These are phyloP conservation scores for Scheffersomyces stipitis DNA, from an alignment of 805 yeast species.

Conservation along the genomic window DNA sequence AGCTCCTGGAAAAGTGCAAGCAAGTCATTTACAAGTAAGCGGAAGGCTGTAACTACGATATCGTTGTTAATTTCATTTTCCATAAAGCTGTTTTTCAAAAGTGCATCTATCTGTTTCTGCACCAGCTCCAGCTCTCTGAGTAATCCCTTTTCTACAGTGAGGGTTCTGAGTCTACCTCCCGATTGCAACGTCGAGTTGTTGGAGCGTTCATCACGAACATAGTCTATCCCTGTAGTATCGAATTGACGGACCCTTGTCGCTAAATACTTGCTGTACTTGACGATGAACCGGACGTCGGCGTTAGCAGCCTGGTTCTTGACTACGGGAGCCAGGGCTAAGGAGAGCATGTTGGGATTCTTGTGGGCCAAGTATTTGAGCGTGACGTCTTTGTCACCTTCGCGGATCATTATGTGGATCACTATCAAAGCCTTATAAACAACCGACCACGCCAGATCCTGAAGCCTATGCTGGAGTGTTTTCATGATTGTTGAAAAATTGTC, in stretches of 20 bases:
- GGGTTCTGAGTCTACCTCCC: slow-evolving; percentile 61
- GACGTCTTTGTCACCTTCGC: slow-evolving; percentile 86
- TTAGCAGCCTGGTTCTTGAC: slow-evolving; percentile 34
- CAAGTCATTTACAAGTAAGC: slow-evolving; percentile 87
- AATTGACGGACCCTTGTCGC: slow-evolving; percentile 67
- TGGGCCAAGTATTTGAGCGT: slow-evolving; percentile 59
- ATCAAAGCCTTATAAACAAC: slow-evolving; percentile 82
- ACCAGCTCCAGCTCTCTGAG: slow-evolving; percentile 84
- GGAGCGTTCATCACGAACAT: slow-evolving; percentile 66
- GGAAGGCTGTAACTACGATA: slow-evolving; percentile 76
- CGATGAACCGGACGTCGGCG: slow-evolving; percentile 55
- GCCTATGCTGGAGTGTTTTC: slow-evolving; percentile 57
- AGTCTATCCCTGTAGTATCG: slow-evolving; percentile 65
- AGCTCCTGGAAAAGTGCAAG: slow-evolving; percentile 82
- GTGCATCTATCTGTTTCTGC: slow-evolving; percentile 73
- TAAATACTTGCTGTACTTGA: slow-evolving; percentile 72
- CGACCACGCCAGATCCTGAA: slow-evolving; percentile 86
- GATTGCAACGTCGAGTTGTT: slow-evolving; percentile 45
- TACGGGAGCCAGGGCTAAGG: slow-evolving; percentile 37
- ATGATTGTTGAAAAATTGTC: slow-evolving; percentile 70
- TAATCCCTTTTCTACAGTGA: slow-evolving; percentile 75
- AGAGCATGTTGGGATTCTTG: slow-evolving; percentile 50
- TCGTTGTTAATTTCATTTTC: slow-evolving; percentile 86
- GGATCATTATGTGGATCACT: slow-evolving; percentile 84
- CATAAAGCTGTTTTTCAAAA: slow-evolving; percentile 70